Evolutionary conservation across 169 alveolate species (phyloP), one percentile per base, ranked within the genome.

Genomic region (Ophryocystis elektroscirrha): DNA sequence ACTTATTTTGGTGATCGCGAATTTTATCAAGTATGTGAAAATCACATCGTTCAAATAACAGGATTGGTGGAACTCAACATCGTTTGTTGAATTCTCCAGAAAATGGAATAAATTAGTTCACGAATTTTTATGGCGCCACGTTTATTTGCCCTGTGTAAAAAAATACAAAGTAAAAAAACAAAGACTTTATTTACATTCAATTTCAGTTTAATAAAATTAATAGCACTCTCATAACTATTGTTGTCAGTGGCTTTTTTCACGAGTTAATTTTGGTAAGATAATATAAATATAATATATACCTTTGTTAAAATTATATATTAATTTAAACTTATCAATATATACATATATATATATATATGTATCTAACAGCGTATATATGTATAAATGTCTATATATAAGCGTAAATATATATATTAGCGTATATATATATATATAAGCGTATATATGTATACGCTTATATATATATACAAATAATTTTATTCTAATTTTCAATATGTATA

Each of bases 91-190:
- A 44, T 76, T 61, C 19, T 61, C 69, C 22, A 61, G 82, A 15
- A 72, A 76, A 48, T 76, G 85, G 80, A 76, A 76, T 48, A 48
- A 65, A 26, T 62, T 73, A 5, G 82, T 72, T 2, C 77, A 76
- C 48, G 54, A 57, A n/a, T 76, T 69, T 46, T 53, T 76, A 16
- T 53, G 63, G 27, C 55, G 76, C 28, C 82, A 76, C 48, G 71
- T 69, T 28, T 76, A 76, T 54, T 53, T 69, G 57, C 78, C 69
- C 26, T 28, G 59, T 2, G 58, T 27, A 19, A 49, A 48, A n/a
- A 30, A 39, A 25, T 51, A 52, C 52, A 18, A 43, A 41, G 68
- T 52, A 20, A 24, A 58, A 18, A 27, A 4, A 22, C 3, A 9
- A 32, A 12, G 39, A 32, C n/a, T 12, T 12, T 12, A 9, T 12